Evolutionary conservation across 257 asterid genomes (phyloP).

Genomic region (Solanum chmielewskii): DNA sequence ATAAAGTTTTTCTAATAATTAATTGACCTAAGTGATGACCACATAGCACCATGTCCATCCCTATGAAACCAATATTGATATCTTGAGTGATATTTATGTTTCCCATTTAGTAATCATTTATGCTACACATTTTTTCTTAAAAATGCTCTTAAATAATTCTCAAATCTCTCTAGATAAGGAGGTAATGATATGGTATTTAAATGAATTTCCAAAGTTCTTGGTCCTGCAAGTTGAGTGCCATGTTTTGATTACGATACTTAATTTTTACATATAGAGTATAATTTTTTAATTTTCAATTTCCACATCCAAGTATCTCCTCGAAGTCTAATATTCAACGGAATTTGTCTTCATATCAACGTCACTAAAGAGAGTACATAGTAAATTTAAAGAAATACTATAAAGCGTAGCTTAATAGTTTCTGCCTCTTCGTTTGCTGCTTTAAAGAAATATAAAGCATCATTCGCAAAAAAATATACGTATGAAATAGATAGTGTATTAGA

Average conservation of each 20-base stretch:
- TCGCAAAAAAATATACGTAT: too few relatives aligned
- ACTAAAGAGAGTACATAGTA: too few relatives aligned
- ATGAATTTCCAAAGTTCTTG: neutral
- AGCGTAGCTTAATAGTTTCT: too few relatives aligned
- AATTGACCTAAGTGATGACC: neutral
- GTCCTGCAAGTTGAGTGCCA: neutral
- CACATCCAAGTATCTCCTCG: neutral
- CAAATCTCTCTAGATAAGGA: too few relatives aligned
- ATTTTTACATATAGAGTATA: neutral
- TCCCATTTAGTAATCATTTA: too few relatives aligned
- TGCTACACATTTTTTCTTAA: neutral
- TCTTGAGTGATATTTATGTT: neutral
- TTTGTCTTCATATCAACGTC: neutral
- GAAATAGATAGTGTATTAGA: too few relatives aligned
- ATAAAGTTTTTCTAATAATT: accelerated
- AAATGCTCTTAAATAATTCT: too few relatives aligned
- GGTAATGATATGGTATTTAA: neutral
- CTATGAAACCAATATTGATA: too few relatives aligned
- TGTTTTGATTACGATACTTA: neutral
- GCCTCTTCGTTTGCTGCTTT: too few relatives aligned
- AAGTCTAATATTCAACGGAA: neutral
- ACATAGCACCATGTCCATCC: neutral
- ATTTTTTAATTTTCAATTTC: neutral
- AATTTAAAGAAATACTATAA: too few relatives aligned
- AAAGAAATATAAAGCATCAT: too few relatives aligned